These are phyloP conservation scores for Balakata baccata DNA, from an alignment of 345 rosid genomes.

Conservation along the genomic window DNA sequence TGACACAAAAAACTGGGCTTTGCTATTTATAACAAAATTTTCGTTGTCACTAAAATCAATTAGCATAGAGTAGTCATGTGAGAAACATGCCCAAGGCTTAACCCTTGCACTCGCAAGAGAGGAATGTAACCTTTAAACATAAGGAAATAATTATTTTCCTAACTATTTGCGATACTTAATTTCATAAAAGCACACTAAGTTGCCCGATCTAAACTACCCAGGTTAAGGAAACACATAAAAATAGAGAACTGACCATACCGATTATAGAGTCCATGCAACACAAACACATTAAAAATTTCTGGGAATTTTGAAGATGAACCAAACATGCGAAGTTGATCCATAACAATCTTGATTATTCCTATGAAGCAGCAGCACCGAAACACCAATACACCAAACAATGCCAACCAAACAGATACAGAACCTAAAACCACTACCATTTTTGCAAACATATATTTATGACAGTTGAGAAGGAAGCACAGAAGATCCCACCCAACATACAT, in stretches of 20 bases:
- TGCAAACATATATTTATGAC: neutral
- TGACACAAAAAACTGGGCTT: neutral
- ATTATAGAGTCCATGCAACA: neutral
- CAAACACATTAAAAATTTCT: neutral
- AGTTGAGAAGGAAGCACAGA: neutral
- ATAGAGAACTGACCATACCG: neutral
- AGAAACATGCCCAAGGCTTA: neutral
- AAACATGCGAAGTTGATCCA: neutral
- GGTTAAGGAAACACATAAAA: neutral
- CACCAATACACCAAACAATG: neutral
- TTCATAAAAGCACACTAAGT: neutral
- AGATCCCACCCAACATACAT: conserved; percentile 5
- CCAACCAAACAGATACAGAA: neutral
- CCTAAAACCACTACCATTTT: neutral
- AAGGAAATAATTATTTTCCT: too few species aligned
- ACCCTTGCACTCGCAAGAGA: neutral
- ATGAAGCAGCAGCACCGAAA: neutral
- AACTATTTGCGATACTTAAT: neutral
- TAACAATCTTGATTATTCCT: neutral
- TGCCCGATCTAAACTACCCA: neutral
- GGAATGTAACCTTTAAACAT: too few species aligned
- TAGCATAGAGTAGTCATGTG: neutral
- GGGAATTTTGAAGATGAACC: neutral
- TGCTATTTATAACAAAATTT: neutral
- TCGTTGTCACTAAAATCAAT: neutral